These are phyloP conservation scores for Rhizopogon vulgaris DNA, from an alignment of 768 basidiomycete species.

Conservation along the genomic window DNA sequence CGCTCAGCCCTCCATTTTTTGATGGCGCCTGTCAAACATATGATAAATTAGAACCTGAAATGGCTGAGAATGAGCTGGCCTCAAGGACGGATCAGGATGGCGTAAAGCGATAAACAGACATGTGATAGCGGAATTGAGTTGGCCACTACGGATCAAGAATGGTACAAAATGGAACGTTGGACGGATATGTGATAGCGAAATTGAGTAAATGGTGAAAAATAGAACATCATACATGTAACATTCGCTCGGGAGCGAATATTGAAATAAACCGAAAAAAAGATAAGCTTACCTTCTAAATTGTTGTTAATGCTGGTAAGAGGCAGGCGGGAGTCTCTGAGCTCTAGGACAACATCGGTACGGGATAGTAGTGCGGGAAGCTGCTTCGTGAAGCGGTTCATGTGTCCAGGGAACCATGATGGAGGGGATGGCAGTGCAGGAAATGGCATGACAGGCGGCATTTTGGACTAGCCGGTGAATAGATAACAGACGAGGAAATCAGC, in stretches of 20 bases:
- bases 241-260: slow-evolving; percentile 17
- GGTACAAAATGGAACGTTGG: neutral
- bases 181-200: neutral
- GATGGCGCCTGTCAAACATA: slow-evolving; percentile 43
- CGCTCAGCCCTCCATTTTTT: slow-evolving; percentile 66
- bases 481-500: neutral
- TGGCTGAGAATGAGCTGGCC: slow-evolving; percentile 5
- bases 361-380: slow-evolving; percentile 71
- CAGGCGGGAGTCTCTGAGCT: slow-evolving; percentile 88
- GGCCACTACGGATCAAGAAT: slow-evolving; percentile 6
- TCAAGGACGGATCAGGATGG: slow-evolving; percentile 5
- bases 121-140: neutral
- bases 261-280: slow-evolving; percentile 16
- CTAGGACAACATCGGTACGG: slow-evolving; percentile 86
- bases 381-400: slow-evolving; percentile 86
- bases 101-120: neutral
- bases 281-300: slow-evolving; percentile 68
- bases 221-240: slow-evolving; percentile 2
- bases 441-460: slow-evolving; percentile 30
- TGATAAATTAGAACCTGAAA: slow-evolving; percentile 12
- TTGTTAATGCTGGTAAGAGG: slow-evolving; percentile 93
- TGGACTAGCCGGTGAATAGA: neutral
- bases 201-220: neutral
- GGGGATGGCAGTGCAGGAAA: slow-evolving; percentile 56
- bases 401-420: slow-evolving; percentile 93